Evolutionary conservation across 169 alveolate species (phyloP), one percentile per base, ranked within the genome.

Genomic region (Cryptosporidium andersoni): DNA sequence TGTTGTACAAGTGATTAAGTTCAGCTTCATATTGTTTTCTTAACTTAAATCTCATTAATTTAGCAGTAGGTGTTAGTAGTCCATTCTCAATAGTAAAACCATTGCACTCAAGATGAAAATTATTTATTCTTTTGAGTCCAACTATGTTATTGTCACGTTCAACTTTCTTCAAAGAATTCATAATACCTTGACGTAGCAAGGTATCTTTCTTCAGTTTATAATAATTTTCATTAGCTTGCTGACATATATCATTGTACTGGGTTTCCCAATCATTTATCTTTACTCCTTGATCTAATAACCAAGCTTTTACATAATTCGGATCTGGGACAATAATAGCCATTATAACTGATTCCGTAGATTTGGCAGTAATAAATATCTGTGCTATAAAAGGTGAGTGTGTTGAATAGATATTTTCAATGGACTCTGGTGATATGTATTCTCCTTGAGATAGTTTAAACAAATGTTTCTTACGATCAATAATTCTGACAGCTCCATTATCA

Each of bases 371-470:
- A 81, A 39, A 91, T 89, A 82, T 91, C 80, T 62, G 81, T 55
- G 67, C 88, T 88, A 51, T 88, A 58, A 93, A 82, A 34, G 82
- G 90, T 56, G 53, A 47, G 34, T 88, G 88, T 66, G 91, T 90
- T 36, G 51, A 56, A 82, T 96, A 96, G 53, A 94, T 81, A 53
- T 85, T 89, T 90, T 96, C 98, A 14, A 95, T 82, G 63, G 95
- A 93, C 48, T 94, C 99, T n/a, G 99, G 99, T 39, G 98, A 97
- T 43, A 97, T 93, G 81, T 97, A 97, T 67, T 97, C 99, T 47
- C 99, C 99, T 89, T 97, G 97, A 34, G 97, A 91, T 16, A 97
- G 91, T 81, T 97, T 97, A 90, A 97, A 97, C 47, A 97, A 92
- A 82, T 96, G 96, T 85, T 95, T 94, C 34, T 96, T 97, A 68